A percentile compares a stretch with the other conserved stretches of the same genome.
Conservation (phyloP, 1,139 yeast genomes). For the Lodderomyces jiufengensis region DNA sequence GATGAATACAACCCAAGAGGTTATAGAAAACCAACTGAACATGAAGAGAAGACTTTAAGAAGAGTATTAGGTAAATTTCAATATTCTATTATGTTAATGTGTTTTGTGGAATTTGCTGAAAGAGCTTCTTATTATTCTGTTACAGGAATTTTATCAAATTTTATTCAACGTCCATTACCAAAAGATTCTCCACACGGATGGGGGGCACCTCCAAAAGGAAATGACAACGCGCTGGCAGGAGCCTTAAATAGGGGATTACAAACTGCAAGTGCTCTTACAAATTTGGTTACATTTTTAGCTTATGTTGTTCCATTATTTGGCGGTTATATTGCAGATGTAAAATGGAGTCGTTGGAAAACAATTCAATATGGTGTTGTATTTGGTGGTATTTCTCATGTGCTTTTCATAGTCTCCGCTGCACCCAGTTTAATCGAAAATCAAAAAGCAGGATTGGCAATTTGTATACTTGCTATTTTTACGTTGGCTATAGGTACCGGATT, state of each 20-base stretch:
- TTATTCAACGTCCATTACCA: conserved; percentile 49
- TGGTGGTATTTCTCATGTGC: conserved; percentile 38
- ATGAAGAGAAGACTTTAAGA: conserved; percentile 45
- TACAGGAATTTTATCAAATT: conserved; percentile 40
- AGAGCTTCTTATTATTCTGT: conserved; percentile 46
- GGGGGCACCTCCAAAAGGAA: conserved; percentile 39
- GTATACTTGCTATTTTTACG: conserved; percentile 33
- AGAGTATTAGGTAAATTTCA: conserved; percentile 30
- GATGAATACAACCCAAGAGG: conserved; percentile 35
- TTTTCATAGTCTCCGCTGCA: conserved; percentile 39
- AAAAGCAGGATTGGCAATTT: conserved; percentile 30
- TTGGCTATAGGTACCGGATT: conserved; percentile 48
- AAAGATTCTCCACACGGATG: conserved; percentile 46
- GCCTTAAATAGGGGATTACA: conserved; percentile 44
- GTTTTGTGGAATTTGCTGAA: conserved; percentile 45
- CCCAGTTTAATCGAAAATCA: conserved; percentile 36
- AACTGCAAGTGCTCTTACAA: conserved; percentile 38
- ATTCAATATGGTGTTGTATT: conserved; percentile 39
- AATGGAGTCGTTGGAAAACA: conserved; percentile 38
- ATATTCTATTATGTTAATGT: conserved; percentile 29
- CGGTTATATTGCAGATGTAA: conserved; percentile 43
- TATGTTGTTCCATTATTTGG: conserved; percentile 42
- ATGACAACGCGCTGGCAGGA: conserved; percentile 33
- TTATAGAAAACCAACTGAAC: conserved; percentile 33
- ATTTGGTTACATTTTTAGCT: conserved; percentile 39